These are phyloP conservation scores for Lentinus tigrinus DNA, from an alignment of 768 basidiomycete species.

Conservation along the genomic window DNA sequence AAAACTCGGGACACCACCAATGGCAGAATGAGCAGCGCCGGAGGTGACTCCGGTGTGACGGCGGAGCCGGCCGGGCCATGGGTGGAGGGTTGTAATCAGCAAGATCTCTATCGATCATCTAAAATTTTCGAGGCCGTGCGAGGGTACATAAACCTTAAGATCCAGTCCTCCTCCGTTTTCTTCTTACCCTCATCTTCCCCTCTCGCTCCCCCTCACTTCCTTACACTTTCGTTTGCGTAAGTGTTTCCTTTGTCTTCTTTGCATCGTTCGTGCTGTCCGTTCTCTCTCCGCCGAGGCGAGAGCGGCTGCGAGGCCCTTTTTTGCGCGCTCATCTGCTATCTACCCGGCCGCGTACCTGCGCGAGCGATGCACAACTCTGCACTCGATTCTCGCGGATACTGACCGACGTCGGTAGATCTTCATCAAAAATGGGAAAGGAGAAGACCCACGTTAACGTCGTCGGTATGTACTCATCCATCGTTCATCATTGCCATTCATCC, in stretches of 20 bases:
- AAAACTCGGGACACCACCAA: neutral
- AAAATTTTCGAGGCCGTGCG: constrained; percentile 29
- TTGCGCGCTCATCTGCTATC: constrained; percentile 17
- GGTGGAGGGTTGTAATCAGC: constrained; percentile 22
- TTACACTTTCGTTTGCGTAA: constrained; percentile 42
- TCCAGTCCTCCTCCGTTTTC: constrained; percentile 26
- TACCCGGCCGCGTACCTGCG: constrained; percentile 8
- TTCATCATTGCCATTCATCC: constrained; percentile 27
- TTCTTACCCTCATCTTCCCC: constrained; percentile 37
- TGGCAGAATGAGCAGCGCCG: neutral
- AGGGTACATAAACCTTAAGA: constrained; percentile 33
- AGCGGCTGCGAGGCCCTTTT: neutral
- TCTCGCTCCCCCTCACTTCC: constrained; percentile 48
- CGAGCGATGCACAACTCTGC: constrained; percentile 34
- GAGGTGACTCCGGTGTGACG: constrained; percentile 18
- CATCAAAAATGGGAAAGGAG: constrained; percentile 88
- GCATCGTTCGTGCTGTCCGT: neutral
- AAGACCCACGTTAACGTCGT: constrained; percentile 97
- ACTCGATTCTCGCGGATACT: neutral
- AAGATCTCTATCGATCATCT: constrained; percentile 30
- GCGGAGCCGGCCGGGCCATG: constrained; percentile 22
- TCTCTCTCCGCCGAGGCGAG: neutral
- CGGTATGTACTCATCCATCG: constrained; percentile 53
- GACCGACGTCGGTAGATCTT: constrained; percentile 42
- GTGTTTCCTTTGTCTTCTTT: constrained; percentile 26